Evolutionary conservation across 441 rosid genomes (phyloP).

Genomic region (Populus hybrid): DNA sequence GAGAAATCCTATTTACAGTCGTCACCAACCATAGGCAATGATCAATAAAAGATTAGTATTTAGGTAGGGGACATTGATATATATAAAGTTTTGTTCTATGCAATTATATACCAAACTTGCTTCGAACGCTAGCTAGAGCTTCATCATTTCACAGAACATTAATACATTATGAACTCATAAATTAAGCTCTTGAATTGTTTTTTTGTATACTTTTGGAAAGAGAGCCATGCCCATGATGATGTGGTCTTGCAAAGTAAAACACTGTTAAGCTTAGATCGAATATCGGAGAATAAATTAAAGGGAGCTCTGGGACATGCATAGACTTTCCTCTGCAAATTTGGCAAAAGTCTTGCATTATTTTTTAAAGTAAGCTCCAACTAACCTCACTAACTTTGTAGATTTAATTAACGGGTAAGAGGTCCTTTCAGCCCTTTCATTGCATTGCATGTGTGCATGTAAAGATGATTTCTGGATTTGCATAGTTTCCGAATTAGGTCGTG

Average conservation of each 20-base stretch:
- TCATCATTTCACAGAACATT: not conserved
- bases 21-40: not conserved
- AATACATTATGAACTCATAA: not conserved
- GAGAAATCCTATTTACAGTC: not conserved
- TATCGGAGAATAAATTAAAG: not conserved
- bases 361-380: not conserved
- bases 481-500: not conserved
- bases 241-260: not conserved
- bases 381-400: slow-evolving; percentile 2
- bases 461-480: not conserved
- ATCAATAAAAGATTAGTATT: not conserved
- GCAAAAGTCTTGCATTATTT: not conserved
- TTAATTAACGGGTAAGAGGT: slow-evolving; percentile 5
- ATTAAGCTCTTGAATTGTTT: not conserved
- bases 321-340: not conserved
- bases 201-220: not conserved
- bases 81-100: not conserved
- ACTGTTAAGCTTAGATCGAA: not conserved
- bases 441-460: not conserved
- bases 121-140: slow-evolving; percentile 1
- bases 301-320: not conserved
- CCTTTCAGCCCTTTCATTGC: slow-evolving; percentile 11
- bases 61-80: not conserved
- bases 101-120: not conserved
- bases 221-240: slow-evolving; percentile 6